Conservation (phyloP, 768 basidiomycete species). For the Lactarius akahatsu region DNA sequence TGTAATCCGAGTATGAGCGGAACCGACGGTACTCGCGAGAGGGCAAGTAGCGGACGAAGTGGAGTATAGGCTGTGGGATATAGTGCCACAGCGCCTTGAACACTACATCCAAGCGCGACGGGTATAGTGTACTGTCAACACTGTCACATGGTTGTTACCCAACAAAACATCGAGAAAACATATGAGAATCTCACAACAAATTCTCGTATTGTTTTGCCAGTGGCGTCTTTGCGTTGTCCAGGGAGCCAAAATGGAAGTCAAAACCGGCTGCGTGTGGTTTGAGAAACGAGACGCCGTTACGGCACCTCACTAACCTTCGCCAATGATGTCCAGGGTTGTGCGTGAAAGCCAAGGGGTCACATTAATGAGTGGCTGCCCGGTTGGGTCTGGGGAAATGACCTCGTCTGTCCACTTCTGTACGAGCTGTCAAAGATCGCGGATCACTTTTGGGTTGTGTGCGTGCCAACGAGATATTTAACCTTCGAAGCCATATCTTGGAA, state of each 20-base stretch:
- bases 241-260: constrained; percentile 24
- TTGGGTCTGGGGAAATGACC: constrained; percentile 17
- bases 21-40: constrained; percentile 23
- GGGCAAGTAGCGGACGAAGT: constrained; percentile 26
- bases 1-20: constrained; percentile 18
- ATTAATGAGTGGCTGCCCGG: constrained; percentile 25
- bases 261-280: constrained; percentile 22
- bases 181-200: constrained; percentile 21
- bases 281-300: not conserved
- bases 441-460: constrained; percentile 1
- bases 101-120: constrained; percentile 20
- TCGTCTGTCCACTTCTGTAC: constrained; percentile 34
- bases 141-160: constrained; percentile 6
- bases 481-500: constrained; percentile 27
- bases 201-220: constrained; percentile 19
- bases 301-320: constrained; percentile 27
- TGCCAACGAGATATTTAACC: constrained; percentile 8
- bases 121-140: constrained; percentile 27
- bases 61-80: constrained; percentile 23
- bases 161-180: not conserved
- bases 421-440: constrained; percentile 25
- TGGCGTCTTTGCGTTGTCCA: constrained; percentile 18
- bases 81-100: constrained; percentile 24
- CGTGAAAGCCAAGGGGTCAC: constrained; percentile 32
- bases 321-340: constrained; percentile 34